Conservation (phyloP, 2,329 filamentous ascomycete species). For the Nigrospora sphaerica region DNA sequence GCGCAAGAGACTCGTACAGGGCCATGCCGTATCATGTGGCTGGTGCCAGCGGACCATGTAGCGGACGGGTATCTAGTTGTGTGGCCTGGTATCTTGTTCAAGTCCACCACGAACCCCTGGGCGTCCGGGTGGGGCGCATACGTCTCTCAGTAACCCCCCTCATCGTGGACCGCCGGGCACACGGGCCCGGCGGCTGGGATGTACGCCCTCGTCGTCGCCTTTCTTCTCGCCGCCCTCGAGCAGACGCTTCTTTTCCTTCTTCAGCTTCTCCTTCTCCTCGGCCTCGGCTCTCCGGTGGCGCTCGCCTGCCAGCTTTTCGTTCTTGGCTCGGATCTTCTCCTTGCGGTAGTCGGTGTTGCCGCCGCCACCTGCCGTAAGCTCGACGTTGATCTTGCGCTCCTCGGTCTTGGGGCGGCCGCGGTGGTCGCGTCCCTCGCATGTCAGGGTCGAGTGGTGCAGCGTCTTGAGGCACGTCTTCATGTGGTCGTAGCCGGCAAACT, state of each 20-base stretch:
- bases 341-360: conserved; percentile 66
- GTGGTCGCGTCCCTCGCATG: conserved; percentile 27
- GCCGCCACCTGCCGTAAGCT: conserved; percentile 86
- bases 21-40: too few species aligned
- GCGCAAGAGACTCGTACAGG: too few species aligned
- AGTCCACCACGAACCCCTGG: too few species aligned
- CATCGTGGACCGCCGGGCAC: conserved; percentile 8
- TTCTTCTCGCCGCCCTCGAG: conserved; percentile 17
- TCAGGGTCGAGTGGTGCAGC: conserved; percentile 79
- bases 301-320: conserved; percentile 72
- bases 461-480: conserved; percentile 91
- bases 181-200: conserved; percentile 41
- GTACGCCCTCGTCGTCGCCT: conserved; percentile 31
- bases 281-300: conserved; percentile 38
- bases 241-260: conserved; percentile 22
- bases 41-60: background rate
- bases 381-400: conserved; percentile 80
- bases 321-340: conserved; percentile 78
- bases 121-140: too few species aligned
- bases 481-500: conserved; percentile 78
- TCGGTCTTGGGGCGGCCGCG: conserved; percentile 30
- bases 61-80: background rate
- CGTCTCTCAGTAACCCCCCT: too few species aligned
- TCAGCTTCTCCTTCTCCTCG: conserved; percentile 32
- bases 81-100: too few species aligned